Conservation (phyloP, 2,329 filamentous ascomycete species). For the Microcyclospora tardicrescens region DNA sequence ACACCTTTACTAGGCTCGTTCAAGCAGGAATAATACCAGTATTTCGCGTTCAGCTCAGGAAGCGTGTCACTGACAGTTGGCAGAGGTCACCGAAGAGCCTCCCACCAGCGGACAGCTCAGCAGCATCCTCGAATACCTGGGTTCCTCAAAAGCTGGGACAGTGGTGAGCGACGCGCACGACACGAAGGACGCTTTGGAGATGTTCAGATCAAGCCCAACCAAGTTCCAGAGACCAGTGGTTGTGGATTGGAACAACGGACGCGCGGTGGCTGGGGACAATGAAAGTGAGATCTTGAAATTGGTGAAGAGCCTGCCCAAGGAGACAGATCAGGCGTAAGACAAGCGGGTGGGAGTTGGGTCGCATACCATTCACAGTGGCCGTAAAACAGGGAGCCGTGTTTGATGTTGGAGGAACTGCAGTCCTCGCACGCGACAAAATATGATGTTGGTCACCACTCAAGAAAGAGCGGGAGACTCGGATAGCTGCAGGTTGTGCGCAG, state of each 20-base stretch:
- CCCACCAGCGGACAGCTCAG: constrained; percentile 74
- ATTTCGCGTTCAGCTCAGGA: not conserved
- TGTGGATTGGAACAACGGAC: constrained; percentile 91
- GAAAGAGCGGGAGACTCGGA: too few relatives aligned
- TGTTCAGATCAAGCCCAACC: constrained; percentile 55
- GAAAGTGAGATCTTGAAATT: constrained; percentile 84
- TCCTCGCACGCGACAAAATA: too few relatives aligned
- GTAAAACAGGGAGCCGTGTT: too few relatives aligned
- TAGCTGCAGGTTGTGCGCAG: too few relatives aligned
- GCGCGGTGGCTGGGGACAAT: constrained; percentile 60
- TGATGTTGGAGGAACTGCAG: too few relatives aligned
- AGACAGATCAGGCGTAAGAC: constrained; percentile 9
- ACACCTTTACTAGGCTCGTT: too few relatives aligned
- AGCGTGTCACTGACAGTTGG: not conserved
- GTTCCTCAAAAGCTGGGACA: constrained; percentile 45
- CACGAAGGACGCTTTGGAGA: constrained; percentile 65
- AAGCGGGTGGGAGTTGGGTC: too few relatives aligned
- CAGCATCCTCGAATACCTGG: constrained; percentile 74
- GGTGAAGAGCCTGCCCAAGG: constrained; percentile 46
- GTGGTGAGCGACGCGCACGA: constrained; percentile 63
- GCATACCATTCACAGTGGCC: too few relatives aligned
- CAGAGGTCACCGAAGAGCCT: constrained; percentile 61
- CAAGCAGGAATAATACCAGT: not conserved
- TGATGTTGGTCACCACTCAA: too few relatives aligned
- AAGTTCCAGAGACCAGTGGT: constrained; percentile 66